Conservation (phyloP, 768 basidiomycete genomes). For the Scleroderma bovista region DNA sequence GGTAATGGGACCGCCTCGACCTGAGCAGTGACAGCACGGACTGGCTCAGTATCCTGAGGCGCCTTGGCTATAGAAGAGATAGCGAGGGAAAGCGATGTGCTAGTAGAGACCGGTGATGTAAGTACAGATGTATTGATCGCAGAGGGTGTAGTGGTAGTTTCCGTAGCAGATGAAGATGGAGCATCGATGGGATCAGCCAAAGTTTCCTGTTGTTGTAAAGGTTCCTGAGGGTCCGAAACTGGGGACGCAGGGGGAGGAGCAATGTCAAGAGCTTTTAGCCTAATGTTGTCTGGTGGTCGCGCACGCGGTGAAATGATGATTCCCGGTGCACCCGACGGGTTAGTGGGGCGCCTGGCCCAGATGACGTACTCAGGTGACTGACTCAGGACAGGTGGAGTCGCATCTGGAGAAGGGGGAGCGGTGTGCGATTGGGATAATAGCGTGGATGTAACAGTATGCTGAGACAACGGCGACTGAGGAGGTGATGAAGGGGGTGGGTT, state of each 20-base stretch:
- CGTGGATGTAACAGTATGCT: not conserved
- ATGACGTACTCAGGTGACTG: conserved; percentile 45
- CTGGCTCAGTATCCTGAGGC: conserved; percentile 10
- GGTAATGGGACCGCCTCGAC: conserved; percentile 6
- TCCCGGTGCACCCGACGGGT: conserved; percentile 60
- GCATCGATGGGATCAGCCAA: conserved; percentile 27
- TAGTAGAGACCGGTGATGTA: conserved; percentile 54
- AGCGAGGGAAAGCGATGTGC: conserved; percentile 49
- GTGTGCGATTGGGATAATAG: conserved; percentile 5
- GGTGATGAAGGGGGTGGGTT: conserved; percentile 12
- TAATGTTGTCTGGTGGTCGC: conserved; percentile 53
- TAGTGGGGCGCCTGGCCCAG: conserved; percentile 65
- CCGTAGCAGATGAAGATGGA: conserved; percentile 44
- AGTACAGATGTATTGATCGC: conserved; percentile 43
- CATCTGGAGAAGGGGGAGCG: conserved; percentile 1
- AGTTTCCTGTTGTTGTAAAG: conserved; percentile 1
- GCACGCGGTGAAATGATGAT: conserved; percentile 67
- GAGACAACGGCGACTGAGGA: not conserved
- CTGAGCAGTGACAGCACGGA: conserved; percentile 9
- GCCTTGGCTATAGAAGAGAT: conserved; percentile 12
- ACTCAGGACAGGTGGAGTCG: not conserved
- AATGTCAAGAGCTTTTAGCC: conserved; percentile 49
- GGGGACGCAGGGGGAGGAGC: conserved; percentile 48
- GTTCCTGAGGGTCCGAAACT: conserved; percentile 9
- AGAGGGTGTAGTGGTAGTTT: conserved; percentile 46